Conservation (phyloP, 306 rosid species). For the Dicorynia guianensis region DNA sequence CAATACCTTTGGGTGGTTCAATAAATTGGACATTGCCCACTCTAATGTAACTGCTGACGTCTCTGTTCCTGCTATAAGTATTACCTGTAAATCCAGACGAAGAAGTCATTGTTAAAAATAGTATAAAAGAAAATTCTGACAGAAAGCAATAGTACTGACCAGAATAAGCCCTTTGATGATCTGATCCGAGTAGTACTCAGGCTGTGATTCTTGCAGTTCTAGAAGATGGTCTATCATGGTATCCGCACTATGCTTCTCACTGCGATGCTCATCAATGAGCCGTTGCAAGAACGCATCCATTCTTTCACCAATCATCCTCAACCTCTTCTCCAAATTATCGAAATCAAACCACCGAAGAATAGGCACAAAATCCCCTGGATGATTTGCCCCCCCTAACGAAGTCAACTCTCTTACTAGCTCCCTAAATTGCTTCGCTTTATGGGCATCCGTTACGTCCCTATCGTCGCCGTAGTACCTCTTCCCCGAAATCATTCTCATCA, state of each 20-base stretch:
- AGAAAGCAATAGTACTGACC: neutral
- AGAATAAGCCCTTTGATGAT: slow-evolving; percentile 45
- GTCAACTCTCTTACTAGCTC: slow-evolving; percentile 29
- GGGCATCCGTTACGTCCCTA: neutral
- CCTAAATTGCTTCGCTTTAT: slow-evolving; percentile 38
- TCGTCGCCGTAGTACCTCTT: slow-evolving; percentile 37
- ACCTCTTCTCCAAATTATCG: slow-evolving; percentile 34
- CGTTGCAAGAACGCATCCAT: slow-evolving; percentile 40
- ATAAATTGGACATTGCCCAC: slow-evolving; percentile 41
- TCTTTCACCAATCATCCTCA: slow-evolving; percentile 34
- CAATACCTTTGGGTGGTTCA: slow-evolving; percentile 33
- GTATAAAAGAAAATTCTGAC: too few species aligned
- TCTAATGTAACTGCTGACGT: slow-evolving; percentile 39
- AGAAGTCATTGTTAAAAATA: neutral
- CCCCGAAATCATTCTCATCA: slow-evolving; percentile 46
- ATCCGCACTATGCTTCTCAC: neutral
- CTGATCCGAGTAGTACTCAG: slow-evolving; percentile 38
- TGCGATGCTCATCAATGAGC: slow-evolving; percentile 23
- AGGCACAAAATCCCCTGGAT: slow-evolving; percentile 41
- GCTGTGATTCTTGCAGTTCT: slow-evolving; percentile 17
- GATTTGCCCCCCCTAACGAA: slow-evolving; percentile 15
- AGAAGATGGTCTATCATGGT: slow-evolving; percentile 41
- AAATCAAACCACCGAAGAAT: slow-evolving; percentile 20
- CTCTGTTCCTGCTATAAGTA: slow-evolving; percentile 44
- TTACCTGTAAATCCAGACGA: slow-evolving; percentile 18